Conservation (phyloP, 306 rosid species). For the Lathyrus aphaca region DNA sequence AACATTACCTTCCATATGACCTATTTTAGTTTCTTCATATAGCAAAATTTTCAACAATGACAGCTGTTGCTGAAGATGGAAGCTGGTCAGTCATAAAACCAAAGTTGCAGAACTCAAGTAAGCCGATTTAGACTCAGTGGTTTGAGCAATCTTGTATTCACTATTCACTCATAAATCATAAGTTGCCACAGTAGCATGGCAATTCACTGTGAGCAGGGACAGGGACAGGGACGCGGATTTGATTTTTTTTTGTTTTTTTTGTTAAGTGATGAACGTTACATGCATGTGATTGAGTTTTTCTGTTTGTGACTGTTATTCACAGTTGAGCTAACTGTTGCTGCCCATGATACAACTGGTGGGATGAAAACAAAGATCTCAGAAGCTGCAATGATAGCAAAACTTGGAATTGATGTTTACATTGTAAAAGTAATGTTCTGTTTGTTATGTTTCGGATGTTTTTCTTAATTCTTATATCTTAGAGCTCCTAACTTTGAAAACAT, state of each 20-base stretch:
- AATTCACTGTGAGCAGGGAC: neutral
- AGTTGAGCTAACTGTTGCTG: constrained; percentile 70
- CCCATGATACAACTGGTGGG: constrained; percentile 92
- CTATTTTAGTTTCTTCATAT: constrained; percentile 29
- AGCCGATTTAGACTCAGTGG: constrained; percentile 28
- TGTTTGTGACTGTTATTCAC: constrained; percentile 31
- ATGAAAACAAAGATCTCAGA: constrained; percentile 83
- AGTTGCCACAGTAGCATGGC: neutral
- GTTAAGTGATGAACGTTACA: neutral
- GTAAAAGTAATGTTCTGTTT: constrained; percentile 58
- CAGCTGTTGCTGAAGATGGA: constrained; percentile 78
- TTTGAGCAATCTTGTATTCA: neutral
- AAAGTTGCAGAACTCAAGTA: constrained; percentile 53
- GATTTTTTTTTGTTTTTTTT: neutral
- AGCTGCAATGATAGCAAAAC: constrained; percentile 90
- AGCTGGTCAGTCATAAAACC: constrained; percentile 83
- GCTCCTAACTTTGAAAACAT: constrained; percentile 34
- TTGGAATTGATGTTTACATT: constrained; percentile 84
- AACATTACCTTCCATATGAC: constrained; percentile 34
- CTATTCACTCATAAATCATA: neutral
- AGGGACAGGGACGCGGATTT: no score
- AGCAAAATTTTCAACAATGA: constrained; percentile 10
- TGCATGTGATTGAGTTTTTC: constrained; percentile 4
- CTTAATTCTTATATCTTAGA: constrained; percentile 3
- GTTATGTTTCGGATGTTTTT: constrained; percentile 1